Evolutionary conservation across 2,329 filamentous ascomycete species (phyloP).

Genomic region (Cryphonectria radicalis): DNA sequence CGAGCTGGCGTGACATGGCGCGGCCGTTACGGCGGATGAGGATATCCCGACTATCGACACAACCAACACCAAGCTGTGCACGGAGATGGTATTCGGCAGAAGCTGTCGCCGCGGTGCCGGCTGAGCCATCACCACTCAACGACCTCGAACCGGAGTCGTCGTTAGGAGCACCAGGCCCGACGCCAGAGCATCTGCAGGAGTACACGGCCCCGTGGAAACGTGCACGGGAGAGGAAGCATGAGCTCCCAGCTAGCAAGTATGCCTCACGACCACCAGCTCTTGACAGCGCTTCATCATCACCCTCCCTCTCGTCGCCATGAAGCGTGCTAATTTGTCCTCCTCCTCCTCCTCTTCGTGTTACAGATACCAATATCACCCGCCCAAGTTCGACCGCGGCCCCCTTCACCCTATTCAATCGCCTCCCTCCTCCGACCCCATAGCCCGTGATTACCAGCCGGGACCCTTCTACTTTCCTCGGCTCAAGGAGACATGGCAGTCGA

Average conservation of each 20-base stretch:
- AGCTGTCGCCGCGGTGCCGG: conserved; percentile 39
- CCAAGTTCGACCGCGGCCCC: conserved; percentile 92
- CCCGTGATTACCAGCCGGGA: conserved; percentile 85
- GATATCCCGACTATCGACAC: conserved; percentile 18
- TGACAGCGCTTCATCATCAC: neutral
- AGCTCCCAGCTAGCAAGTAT: conserved; percentile 54
- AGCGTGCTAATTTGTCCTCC: conserved; percentile 18
- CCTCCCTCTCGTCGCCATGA: neutral
- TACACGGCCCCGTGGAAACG: conserved; percentile 47
- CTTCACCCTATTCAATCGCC: conserved; percentile 92
- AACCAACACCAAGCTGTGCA: conserved; percentile 38
- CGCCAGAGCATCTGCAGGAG: conserved; percentile 44
- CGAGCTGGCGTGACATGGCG: conserved; percentile 46
- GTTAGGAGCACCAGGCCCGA: conserved; percentile 48
- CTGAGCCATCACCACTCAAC: conserved; percentile 38
- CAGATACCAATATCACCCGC: conserved; percentile 93
- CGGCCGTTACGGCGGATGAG: conserved; percentile 36
- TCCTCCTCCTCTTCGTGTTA: conserved; percentile 34
- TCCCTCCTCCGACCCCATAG: conserved; percentile 81
- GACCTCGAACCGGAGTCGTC: conserved; percentile 59
- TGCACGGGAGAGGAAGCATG: conserved; percentile 40
- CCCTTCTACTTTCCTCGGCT: conserved; percentile 88
- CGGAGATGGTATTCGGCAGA: conserved; percentile 54
- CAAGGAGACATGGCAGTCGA: conserved; percentile 87
- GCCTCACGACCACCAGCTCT: conserved; percentile 28